Base-by-base conservation (phyloP, 2,329 filamentous ascomycete genomes). In the Sclerotinia sclerotiorum region DNA sequence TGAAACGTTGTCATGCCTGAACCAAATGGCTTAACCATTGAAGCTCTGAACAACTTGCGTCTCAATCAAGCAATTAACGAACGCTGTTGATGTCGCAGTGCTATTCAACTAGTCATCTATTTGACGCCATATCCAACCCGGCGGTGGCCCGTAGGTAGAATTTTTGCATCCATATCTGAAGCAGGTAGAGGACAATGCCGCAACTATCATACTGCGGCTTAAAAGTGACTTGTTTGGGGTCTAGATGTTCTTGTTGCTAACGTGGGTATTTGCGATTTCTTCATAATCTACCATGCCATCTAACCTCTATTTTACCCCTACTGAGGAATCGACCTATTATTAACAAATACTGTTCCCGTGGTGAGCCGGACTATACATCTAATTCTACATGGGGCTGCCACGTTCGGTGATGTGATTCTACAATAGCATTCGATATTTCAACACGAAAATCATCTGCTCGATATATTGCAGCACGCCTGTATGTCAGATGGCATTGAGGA, bases 201-300 rank as follows among this genome's bases (percentile, higher is more conserved):
- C 42, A 10, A 6, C 13, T n/a, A 27, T 29, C 10, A 15, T 1
- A 4, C 19, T 5, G n/a, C 27, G 0, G 2, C 24, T 5, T 1
- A n/a, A n/a, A 8, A 5, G 1, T 32, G 19, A 48, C 27, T 17
- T 48, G 2, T 1, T n/a, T 2, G 17, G 2, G 27, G 17, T 11
- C 6, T 55, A 19, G 15, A 55, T 55, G 27, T 32, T 35, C 27
- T 15, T 32, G 2, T 60, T 44, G 19, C n/a, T 24, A 32, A 17
- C 19, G 27, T 48, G 11, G 1, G 48, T 17, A 5, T 6, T 4
- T 15, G 19, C 2, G 3, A 8, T 1, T 24, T 57, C 2, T 42
- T 60, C 42, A n/a, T 60, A 32, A 1, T 13, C 24, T 10, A 2
- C 5, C 27, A 8, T 60, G 17, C 46, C 27, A 32, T n/a, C n/a